Evolutionary conservation across 306 rosid genomes (phyloP), one percentile per base, ranked within the genome.

Genomic region (Malus sieversii): DNA sequence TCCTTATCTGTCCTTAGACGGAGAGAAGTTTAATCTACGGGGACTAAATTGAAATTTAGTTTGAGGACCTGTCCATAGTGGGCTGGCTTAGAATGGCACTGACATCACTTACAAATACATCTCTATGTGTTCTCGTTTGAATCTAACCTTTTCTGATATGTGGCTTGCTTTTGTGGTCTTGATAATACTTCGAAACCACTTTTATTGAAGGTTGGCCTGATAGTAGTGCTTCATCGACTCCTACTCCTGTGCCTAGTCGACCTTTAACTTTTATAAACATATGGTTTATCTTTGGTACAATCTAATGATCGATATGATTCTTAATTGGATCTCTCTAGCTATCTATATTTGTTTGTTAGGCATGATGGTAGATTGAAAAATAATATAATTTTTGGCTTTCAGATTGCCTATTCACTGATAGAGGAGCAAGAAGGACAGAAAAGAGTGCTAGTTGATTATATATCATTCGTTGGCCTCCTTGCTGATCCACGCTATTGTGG

Each of bases 401-500:
- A 96, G 99, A 96, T 96, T 84, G 99, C 99, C 51, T 92, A 88
- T 80, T 70, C 98, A 8, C 78, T 96, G 80, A 77, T 96, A 81
- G 97, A 92, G 90, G 99, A 88, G 84, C 99, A 96, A 88, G 99
- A 92, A 86, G 99, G 98, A 48, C 87, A 82, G 52, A 82, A 77
- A 78, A 87, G 84, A 80, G 74, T 61, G 46, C 79, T 82, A 55
- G 88, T 87, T 82, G 93, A 86, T 79, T 89, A 88, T 77, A 96
- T 96, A 83, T 96, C 99, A 29, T 93, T 96, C 70, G 99, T 96
- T 61, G 80, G 90, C 83, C 98, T 96, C 84, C 97, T 96, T 85
- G 99, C 96, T 71, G 97, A 96, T 85, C 91, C 97, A 84, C 91
- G 96, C 66, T 96, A 88, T 86, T 95, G 96, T 85, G 97, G 98